A percentile compares a stretch with the other conserved stretches of the same genome.
Evolutionary conservation across 1,284 basidiomycete species (phyloP).

Genomic region (Omphalotus olearius): DNA sequence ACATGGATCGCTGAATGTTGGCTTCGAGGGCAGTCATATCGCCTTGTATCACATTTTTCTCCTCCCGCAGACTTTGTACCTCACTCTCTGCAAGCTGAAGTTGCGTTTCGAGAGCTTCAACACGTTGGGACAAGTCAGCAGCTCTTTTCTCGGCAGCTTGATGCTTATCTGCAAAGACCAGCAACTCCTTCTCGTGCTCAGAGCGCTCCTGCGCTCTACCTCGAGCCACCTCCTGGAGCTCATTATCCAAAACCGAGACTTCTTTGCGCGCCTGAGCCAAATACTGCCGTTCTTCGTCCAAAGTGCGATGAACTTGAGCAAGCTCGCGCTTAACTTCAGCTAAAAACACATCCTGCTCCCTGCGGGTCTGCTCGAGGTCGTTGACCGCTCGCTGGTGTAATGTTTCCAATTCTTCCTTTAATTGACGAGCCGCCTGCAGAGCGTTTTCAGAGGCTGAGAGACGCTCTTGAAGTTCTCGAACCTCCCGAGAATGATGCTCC

Average conservation of each 20-base stretch:
- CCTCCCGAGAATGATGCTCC: constrained; percentile 21
- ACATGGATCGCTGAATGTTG: constrained; percentile 57
- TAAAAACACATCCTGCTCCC: background rate
- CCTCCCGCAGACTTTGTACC: constrained; percentile 36
- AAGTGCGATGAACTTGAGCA: background rate
- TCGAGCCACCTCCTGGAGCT: constrained; percentile 22
- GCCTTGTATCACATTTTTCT: constrained; percentile 45
- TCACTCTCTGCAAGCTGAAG: constrained; percentile 23
- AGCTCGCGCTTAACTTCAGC: background rate
- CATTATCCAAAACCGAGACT: constrained; percentile 8
- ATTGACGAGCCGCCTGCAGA: constrained; percentile 18
- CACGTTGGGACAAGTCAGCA: constrained; percentile 9
- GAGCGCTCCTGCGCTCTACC: constrained; percentile 10
- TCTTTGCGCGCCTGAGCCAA: constrained; percentile 3
- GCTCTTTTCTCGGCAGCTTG: constrained; percentile 12
- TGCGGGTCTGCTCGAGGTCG: constrained; percentile 20
- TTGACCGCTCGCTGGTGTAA: constrained; percentile 15
- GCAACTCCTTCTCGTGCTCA: constrained; percentile 13
- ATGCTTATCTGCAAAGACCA: constrained; percentile 10
- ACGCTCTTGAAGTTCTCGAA: constrained; percentile 24
- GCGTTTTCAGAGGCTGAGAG: constrained; percentile 22
- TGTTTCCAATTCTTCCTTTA: constrained; percentile 24
- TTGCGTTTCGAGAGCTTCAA: constrained; percentile 20
- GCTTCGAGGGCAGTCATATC: constrained; percentile 56
- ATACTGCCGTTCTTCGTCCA: constrained; percentile 12